Evolutionary conservation across 176 grass and related monocot species (phyloP), one percentile per base, ranked within the genome.

Genomic region (Eragrostis nindensis): DNA sequence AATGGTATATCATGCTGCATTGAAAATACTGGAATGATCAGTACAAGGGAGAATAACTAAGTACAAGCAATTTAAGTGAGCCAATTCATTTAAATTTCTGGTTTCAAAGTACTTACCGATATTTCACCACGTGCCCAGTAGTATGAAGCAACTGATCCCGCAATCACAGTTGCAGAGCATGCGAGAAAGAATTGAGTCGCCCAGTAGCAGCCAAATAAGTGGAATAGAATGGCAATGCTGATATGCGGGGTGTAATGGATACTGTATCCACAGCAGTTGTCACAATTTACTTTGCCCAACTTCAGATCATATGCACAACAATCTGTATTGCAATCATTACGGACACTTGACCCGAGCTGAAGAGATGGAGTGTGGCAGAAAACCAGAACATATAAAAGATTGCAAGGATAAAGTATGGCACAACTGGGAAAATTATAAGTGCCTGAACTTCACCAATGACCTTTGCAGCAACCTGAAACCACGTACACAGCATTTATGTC

Each of bases 371-470:
- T 1, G 86, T 88, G 9, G 96, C 96, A 62, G 93, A 93, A 85
- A 99, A 93, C 96, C 96, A 99, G 84, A 99, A 95, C 96, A 99
- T 91, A 55, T 91, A 95, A 60, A 99, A 99, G 82, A 99, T 90
- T 12, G 96, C 87, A 7, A 99, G 89, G 74, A 91, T 59, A 32
- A 88, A 54, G 11, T 84, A 99, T 36, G 96, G 96, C 71, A 99
- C 79, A 77, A 99, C 64, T 30, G 96, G 96, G 65, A 99, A 99
- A 78, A 95, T 77, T 71, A 99, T 95, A n/a, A 99, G 79, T 53
- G 96, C 93, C 77, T 99, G 93, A 52, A 99, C 96, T 86, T 99
- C 96, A 48, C 96, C 93, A 65, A 99, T 99, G 54, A 99, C 96
- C 77, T 99, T 99, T 29, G 96, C 92, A 68, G 96, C 96, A 74